A percentile compares a stretch with the other conserved stretches of the same genome.
Conservation (phyloP, 257 asterid genomes). For the Echium plantagineum region DNA sequence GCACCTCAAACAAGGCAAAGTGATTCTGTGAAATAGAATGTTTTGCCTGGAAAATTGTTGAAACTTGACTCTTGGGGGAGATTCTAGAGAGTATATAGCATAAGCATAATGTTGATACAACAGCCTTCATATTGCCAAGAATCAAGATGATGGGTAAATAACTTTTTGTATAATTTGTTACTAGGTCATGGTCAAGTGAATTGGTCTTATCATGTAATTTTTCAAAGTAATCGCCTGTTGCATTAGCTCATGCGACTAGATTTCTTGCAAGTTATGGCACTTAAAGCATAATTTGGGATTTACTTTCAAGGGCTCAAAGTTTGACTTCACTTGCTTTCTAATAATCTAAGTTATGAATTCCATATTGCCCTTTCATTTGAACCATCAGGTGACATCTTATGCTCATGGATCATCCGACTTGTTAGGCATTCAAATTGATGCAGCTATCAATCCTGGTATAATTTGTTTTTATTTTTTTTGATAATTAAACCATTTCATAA, state of each 20-base stretch:
- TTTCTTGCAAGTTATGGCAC: not conserved
- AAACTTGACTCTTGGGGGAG: not conserved
- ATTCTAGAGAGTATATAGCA: not conserved
- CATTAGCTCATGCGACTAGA: not conserved
- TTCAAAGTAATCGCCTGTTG: no score
- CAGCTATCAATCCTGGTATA: slow-evolving; percentile 95
- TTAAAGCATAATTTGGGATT: not conserved
- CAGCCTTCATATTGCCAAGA: no score
- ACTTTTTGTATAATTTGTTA: no score
- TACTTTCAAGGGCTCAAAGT: not conserved
- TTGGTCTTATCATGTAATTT: no score
- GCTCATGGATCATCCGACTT: slow-evolving; percentile 95
- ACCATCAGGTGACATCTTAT: slow-evolving; percentile 82
- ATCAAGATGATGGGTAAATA: no score
- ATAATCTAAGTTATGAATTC: not conserved
- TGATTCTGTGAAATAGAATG: not conserved
- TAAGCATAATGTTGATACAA: no score
- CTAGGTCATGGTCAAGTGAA: no score
- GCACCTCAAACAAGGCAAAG: not conserved
- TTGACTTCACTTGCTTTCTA: not conserved
- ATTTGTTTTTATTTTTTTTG: no score
- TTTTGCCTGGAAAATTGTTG: not conserved
- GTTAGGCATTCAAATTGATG: slow-evolving; percentile 97
- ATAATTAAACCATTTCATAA: no score
- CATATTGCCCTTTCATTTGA: slow-evolving; percentile 10